Percentiles rank a stretch among this genome's conserved stretches.
phyloP scores from a whole-genome alignment of 768 basidiomycete species.

The Lactarius vividus region DNA sequence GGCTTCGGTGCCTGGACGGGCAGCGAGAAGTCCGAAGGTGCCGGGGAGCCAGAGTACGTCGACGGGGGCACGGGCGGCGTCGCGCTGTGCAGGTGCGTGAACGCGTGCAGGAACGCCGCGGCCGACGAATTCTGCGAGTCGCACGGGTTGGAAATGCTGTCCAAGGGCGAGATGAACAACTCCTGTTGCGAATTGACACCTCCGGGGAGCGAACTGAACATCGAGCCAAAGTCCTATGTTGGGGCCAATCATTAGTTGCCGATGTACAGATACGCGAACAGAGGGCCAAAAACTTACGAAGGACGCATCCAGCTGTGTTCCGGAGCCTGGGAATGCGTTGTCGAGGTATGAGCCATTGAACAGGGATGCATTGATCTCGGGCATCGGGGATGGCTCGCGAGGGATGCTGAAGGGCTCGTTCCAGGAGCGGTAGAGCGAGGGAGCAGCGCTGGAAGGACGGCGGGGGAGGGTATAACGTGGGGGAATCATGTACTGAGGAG shows the following conservation, averaged over 20 bases:
- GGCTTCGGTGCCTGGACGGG: slow-evolving; percentile 25
- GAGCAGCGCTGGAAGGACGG: slow-evolving; percentile 27
- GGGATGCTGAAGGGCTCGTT: slow-evolving; percentile 19
- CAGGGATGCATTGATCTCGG: slow-evolving; percentile 24
- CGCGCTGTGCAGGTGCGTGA: slow-evolving; percentile 1
- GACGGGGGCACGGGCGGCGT: slow-evolving; percentile 23
- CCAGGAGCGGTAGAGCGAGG: slow-evolving; percentile 24
- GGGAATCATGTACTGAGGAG: slow-evolving; percentile 15
- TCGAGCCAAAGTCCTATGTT: slow-evolving; percentile 22
- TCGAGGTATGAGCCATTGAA: slow-evolving; percentile 24
- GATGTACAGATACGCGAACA: neutral
- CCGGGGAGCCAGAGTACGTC: slow-evolving; percentile 27
- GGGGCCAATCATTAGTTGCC: neutral
- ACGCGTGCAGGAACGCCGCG: neutral
- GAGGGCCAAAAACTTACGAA: slow-evolving; percentile 18
- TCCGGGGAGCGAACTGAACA: slow-evolving; percentile 22
- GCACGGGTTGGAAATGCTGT: slow-evolving; percentile 2
- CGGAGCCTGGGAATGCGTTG: slow-evolving; percentile 17
- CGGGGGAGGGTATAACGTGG: slow-evolving; percentile 26
- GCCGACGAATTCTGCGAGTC: slow-evolving; percentile 5
- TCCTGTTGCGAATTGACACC: slow-evolving; percentile 15
- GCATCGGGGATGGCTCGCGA: slow-evolving; percentile 25
- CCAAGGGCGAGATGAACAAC: slow-evolving; percentile 26
- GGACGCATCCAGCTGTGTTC: slow-evolving; percentile 17
- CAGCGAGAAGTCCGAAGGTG: slow-evolving; percentile 26